These are phyloP conservation scores for Linaria vulgaris DNA, from an alignment of 257 asterid species.

Conservation along the genomic window DNA sequence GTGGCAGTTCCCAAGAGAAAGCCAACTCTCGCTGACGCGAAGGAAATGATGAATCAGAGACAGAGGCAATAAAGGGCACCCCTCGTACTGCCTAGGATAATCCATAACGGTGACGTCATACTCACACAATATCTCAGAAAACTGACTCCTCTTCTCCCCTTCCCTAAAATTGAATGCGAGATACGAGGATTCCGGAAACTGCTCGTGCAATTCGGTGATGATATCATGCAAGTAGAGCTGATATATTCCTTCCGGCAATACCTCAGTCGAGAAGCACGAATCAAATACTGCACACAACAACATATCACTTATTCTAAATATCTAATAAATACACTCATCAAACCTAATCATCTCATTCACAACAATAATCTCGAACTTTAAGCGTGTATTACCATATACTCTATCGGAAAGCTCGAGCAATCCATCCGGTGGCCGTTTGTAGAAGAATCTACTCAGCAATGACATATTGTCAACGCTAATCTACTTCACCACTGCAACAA, in stretches of 20 bases:
- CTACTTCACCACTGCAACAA: slow-evolving; percentile 32
- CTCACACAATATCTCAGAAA: slow-evolving; percentile 79
- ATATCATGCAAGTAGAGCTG: slow-evolving; percentile 92
- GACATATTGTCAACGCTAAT: slow-evolving; percentile 56
- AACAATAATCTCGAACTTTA: neutral
- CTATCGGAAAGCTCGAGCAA: slow-evolving; percentile 85
- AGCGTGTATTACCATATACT: slow-evolving; percentile 68
- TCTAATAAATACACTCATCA: slow-evolving; percentile 16
- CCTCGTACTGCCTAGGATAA: slow-evolving; percentile 97
- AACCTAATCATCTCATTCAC: slow-evolving; percentile 5
- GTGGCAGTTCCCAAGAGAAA: slow-evolving; percentile 65
- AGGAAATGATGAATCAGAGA: slow-evolving; percentile 90
- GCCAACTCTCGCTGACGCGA: slow-evolving; percentile 93
- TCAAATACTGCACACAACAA: slow-evolving; percentile 91
- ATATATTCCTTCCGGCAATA: slow-evolving; percentile 80
- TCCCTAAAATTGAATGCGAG: slow-evolving; percentile 95
- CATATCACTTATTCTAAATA: slow-evolving; percentile 24
- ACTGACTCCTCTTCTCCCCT: slow-evolving; percentile 89
- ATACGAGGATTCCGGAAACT: slow-evolving; percentile 82
- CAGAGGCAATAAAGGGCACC: slow-evolving; percentile 89
- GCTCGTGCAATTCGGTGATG: slow-evolving; percentile 82
- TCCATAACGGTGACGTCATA: slow-evolving; percentile 91
- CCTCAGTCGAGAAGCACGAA: slow-evolving; percentile 97
- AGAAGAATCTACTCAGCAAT: slow-evolving; percentile 87
- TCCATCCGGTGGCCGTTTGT: slow-evolving; percentile 97